Conservation (phyloP, 139 green algal species). For the Haematococcus lacustris region DNA sequence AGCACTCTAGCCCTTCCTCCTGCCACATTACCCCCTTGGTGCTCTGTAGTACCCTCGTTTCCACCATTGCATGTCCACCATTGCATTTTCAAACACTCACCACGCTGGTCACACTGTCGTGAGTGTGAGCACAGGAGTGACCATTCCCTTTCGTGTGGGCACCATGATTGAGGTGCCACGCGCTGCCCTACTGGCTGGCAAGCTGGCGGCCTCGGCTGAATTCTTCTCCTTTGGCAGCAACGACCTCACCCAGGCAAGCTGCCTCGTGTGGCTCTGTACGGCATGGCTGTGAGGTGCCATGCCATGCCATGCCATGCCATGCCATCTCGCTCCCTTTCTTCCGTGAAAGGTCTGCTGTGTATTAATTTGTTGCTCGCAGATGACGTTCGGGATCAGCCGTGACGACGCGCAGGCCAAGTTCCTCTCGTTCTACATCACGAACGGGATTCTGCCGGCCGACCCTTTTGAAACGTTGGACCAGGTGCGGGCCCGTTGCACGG, state of each 20-base stretch:
- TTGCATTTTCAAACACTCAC: too few relatives aligned
- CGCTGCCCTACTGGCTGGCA: constrained; percentile 32
- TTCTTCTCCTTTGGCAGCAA: constrained; percentile 95
- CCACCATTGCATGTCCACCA: too few relatives aligned
- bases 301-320: too few relatives aligned
- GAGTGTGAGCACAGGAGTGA: not conserved
- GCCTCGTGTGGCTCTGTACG: not conserved
- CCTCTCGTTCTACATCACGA: constrained; percentile 47
- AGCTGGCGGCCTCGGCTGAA: constrained; percentile 69
- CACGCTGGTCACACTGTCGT: too few relatives aligned
- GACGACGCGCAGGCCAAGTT: constrained; percentile 81
- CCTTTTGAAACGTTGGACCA: constrained; percentile 79
- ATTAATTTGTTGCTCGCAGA: too few relatives aligned
- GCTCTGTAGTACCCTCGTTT: too few relatives aligned
- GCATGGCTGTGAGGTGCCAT: too few relatives aligned
- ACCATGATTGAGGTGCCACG: constrained; percentile 81
- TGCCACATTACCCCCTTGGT: too few relatives aligned
- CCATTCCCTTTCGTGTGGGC: constrained; percentile 30
- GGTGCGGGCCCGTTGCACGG: too few relatives aligned
- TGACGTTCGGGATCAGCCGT: constrained; percentile 76
- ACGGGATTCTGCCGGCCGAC: constrained; percentile 49
- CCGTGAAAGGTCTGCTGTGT: too few relatives aligned
- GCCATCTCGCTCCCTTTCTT: too few relatives aligned
- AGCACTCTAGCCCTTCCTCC: too few relatives aligned
- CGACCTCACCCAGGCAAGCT: constrained; percentile 79